Conservation (phyloP, 2,329 filamentous ascomycete genomes). For the Teratosphaeria viscida region DNA sequence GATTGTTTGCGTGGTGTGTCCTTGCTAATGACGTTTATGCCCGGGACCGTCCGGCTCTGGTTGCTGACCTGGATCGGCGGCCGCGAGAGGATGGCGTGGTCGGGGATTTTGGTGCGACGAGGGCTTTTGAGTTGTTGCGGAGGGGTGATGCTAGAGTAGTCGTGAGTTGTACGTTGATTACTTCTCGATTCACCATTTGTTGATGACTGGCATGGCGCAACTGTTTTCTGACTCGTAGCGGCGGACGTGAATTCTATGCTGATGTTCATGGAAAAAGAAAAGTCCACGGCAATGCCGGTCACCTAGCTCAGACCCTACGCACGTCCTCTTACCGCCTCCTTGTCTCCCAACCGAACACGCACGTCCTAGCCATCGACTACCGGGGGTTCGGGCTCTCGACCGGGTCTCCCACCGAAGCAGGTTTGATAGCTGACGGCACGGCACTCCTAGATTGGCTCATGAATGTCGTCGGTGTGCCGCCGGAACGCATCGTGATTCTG, state of each 20-base stretch:
- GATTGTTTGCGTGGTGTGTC: constrained; percentile 82
- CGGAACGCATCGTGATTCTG: constrained; percentile 65
- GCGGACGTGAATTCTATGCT: neutral
- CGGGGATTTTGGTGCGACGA: constrained; percentile 37
- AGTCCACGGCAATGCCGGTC: constrained; percentile 63
- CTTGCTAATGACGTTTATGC: constrained; percentile 68
- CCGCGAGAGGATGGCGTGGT: constrained; percentile 38
- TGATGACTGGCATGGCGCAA: neutral
- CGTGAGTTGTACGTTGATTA: constrained; percentile 38
- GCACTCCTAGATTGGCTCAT: constrained; percentile 65
- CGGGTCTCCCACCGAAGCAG: constrained; percentile 68
- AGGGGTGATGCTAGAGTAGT: constrained; percentile 44
- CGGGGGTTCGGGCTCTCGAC: constrained; percentile 76
- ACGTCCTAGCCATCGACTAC: constrained; percentile 84
- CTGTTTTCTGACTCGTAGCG: neutral
- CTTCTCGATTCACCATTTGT: neutral
- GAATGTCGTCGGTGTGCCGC: constrained; percentile 50
- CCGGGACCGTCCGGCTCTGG: constrained; percentile 46
- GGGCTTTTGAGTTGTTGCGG: constrained; percentile 41
- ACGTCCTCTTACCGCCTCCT: constrained; percentile 69
- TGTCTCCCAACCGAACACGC: constrained; percentile 60
- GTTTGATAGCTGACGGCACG: constrained; percentile 69
- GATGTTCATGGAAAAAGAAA: constrained; percentile 3
- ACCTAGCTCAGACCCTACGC: constrained; percentile 68
- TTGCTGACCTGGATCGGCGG: constrained; percentile 38